Conservation (phyloP, 768 basidiomycete species). For the Leccinum disarticulatum region DNA sequence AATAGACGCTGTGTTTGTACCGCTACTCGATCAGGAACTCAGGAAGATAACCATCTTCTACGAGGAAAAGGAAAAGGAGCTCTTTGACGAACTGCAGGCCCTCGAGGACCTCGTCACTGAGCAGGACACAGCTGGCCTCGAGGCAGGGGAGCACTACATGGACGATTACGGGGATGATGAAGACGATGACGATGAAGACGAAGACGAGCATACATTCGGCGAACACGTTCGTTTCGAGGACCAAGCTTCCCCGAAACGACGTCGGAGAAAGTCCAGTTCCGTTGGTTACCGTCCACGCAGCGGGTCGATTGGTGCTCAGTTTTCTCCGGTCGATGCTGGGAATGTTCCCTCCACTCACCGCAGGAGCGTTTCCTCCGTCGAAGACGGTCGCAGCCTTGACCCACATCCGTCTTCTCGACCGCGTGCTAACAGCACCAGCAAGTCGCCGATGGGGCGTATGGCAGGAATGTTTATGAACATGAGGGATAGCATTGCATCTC, state of each 20-base stretch:
- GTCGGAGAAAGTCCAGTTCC: constrained; percentile 38
- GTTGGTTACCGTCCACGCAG: constrained; percentile 26
- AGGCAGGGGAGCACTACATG: background rate
- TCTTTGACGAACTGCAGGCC: background rate
- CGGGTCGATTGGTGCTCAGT: constrained; percentile 12
- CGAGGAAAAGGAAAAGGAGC: background rate
- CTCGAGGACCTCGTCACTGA: background rate
- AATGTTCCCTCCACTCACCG: constrained; percentile 12
- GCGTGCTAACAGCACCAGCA: too few relatives aligned
- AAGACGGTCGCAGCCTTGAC: constrained; percentile 38
- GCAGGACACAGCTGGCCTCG: background rate
- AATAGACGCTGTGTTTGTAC: background rate
- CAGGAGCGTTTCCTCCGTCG: constrained; percentile 50
- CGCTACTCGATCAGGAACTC: background rate
- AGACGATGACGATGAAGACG: constrained; percentile 52
- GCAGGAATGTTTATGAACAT: too few relatives aligned
- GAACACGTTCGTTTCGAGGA: constrained; percentile 32
- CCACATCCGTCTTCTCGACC: constrained; percentile 17
- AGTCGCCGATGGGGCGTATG: too few relatives aligned
- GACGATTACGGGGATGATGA: constrained; percentile 52
- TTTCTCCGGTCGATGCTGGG: constrained; percentile 5
- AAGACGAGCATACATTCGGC: constrained; percentile 35
- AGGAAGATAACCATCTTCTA: background rate
- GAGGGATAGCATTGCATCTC: too few relatives aligned
- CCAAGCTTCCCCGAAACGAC: constrained; percentile 26